Evolutionary conservation across 192 early-diverging fungal genomes (phyloP).

Genomic region (Phycomyces blakesleeanus): DNA sequence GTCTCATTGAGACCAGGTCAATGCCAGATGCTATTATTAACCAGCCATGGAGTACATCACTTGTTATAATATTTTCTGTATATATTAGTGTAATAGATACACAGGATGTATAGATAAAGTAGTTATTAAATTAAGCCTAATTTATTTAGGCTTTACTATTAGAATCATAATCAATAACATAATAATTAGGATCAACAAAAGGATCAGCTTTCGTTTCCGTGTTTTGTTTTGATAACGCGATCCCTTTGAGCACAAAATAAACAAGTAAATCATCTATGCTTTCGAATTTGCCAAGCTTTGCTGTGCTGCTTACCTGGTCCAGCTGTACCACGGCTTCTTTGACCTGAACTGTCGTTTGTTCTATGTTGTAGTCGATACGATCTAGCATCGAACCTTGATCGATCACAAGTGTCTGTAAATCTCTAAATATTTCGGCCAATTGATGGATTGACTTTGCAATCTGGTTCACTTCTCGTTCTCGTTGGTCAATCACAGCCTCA

Average conservation of each 20-base stretch:
- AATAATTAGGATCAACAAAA: slow-evolving; percentile 73
- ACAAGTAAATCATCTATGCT: background rate
- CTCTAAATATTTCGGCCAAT: slow-evolving; percentile 87
- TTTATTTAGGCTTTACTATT: slow-evolving; percentile 56
- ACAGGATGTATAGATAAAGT: too few species aligned
- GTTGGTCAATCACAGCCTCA: slow-evolving; percentile 70
- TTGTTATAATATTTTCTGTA: too few species aligned
- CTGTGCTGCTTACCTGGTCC: slow-evolving; percentile 49
- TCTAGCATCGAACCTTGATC: slow-evolving; percentile 97
- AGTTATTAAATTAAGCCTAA: background rate
- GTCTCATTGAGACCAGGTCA: slow-evolving; percentile 20
- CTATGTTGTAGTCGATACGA: slow-evolving; percentile 97
- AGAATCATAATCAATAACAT: slow-evolving; percentile 77
- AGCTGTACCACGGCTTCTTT: slow-evolving; percentile 83
- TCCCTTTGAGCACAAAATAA: slow-evolving; percentile 44
- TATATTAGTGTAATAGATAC: too few species aligned
- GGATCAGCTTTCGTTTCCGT: slow-evolving; percentile 80
- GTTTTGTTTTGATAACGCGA: slow-evolving; percentile 78
- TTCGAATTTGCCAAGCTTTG: background rate
- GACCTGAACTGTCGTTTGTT: slow-evolving; percentile 74
- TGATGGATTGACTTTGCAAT: slow-evolving; percentile 89
- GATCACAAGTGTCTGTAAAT: slow-evolving; percentile 93
- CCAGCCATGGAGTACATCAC: too few species aligned
- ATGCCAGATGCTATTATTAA: slow-evolving; percentile 16
- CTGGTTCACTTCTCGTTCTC: slow-evolving; percentile 89